Evolutionary conservation across 2,329 filamentous ascomycete genomes (phyloP).

Genomic region (Diaporthe velutina): DNA sequence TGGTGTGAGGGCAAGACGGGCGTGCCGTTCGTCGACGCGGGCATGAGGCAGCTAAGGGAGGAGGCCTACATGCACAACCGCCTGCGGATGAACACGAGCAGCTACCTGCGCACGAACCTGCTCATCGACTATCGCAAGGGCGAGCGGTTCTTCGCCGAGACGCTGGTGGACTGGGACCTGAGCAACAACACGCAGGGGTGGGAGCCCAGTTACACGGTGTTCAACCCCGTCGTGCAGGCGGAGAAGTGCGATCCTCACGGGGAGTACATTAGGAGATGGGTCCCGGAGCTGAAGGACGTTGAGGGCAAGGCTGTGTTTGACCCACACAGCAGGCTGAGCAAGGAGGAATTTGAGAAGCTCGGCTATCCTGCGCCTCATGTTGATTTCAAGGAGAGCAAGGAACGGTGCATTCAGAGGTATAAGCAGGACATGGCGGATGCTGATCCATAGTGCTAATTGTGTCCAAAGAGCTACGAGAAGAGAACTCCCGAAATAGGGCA

Average conservation of each 20-base stretch:
- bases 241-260: slow-evolving; percentile 77
- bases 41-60: slow-evolving; percentile 72
- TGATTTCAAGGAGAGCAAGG: slow-evolving; percentile 69
- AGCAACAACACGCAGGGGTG: slow-evolving; percentile 75
- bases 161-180: slow-evolving; percentile 72
- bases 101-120: slow-evolving; percentile 74
- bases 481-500: neutral
- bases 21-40: slow-evolving; percentile 76
- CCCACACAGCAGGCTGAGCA: slow-evolving; percentile 68
- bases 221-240: slow-evolving; percentile 76
- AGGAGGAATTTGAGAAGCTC: slow-evolving; percentile 61
- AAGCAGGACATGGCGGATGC: slow-evolving; percentile 57
- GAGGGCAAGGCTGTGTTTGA: slow-evolving; percentile 74
- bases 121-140: slow-evolving; percentile 76
- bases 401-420: slow-evolving; percentile 71
- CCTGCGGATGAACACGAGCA: slow-evolving; percentile 73
- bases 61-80: slow-evolving; percentile 77
- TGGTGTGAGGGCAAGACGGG: slow-evolving; percentile 75
- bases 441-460: slow-evolving; percentile 34
- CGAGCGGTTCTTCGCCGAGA: slow-evolving; percentile 74
- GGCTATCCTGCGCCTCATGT: slow-evolving; percentile 75
- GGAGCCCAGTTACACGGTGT: slow-evolving; percentile 81
- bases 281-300: slow-evolving; percentile 71
- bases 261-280: slow-evolving; percentile 76
- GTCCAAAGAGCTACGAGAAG: neutral